Evolutionary conservation across 2,329 filamentous ascomycete species (phyloP).

Genomic region (Cercospora nicotianae): DNA sequence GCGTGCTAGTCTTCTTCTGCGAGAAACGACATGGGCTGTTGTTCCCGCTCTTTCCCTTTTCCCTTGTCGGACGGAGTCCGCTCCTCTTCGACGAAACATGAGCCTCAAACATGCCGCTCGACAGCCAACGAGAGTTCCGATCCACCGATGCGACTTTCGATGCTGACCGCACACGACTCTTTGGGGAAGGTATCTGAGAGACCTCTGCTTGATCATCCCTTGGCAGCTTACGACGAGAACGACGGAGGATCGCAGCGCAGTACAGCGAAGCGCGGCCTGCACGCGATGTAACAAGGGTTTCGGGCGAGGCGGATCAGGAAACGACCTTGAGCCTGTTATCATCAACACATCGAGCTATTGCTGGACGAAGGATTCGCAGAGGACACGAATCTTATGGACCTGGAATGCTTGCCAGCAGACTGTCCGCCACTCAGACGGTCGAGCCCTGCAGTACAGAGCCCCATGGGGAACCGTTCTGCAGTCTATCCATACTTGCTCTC

Average conservation of each 20-base stretch:
- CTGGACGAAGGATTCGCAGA: not conserved
- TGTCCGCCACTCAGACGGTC: not conserved
- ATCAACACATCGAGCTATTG: not conserved
- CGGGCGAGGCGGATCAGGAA: not conserved
- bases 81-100: not conserved
- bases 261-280: not conserved
- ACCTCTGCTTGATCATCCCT: not conserved
- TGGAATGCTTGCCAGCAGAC: not conserved
- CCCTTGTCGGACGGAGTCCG: not conserved
- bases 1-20: not conserved
- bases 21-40: not conserved
- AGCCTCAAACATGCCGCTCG: not conserved
- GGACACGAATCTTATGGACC: not conserved
- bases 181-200: not conserved
- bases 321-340: not conserved
- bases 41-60: not conserved
- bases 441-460: not conserved
- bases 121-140: not conserved
- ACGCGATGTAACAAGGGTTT: not conserved
- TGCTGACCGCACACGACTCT: not conserved
- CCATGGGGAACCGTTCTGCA: not conserved
- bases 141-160: not conserved
- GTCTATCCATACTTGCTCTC: not conserved
- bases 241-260: not conserved
- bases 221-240: constrained; percentile 1